Evolutionary conservation across 371 early-diverging fungal species (phyloP).

Genomic region (Choanephora cucurbitarum): DNA sequence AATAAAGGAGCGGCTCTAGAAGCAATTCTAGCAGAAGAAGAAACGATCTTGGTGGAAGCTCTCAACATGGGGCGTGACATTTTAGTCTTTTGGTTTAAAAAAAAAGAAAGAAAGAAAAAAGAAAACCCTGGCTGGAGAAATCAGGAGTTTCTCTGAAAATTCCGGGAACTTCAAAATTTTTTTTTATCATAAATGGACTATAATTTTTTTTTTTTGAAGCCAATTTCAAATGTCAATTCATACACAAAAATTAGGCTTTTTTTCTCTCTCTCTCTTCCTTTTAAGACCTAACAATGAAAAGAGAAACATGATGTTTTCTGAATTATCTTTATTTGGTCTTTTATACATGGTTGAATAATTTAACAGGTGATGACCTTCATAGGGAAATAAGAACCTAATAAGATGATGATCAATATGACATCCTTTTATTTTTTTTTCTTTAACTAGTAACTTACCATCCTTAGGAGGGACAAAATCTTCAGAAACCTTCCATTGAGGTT

Average conservation of each 20-base stretch:
- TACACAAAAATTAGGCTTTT: too few species aligned
- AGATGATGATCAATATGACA: background rate
- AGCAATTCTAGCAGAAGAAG: slow-evolving; percentile 11
- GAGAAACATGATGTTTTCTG: too few species aligned
- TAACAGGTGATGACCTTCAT: slow-evolving; percentile 33
- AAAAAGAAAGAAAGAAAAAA: background rate
- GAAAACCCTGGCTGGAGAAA: background rate
- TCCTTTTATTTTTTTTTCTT: background rate
- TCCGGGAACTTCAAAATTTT: background rate
- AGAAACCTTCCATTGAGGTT: slow-evolving; percentile 45
- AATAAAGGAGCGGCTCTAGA: slow-evolving; percentile 39
- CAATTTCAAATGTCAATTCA: too few species aligned
- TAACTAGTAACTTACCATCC: slow-evolving; percentile 36
- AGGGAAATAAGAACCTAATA: slow-evolving; percentile 42
- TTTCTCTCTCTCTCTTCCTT: too few species aligned
- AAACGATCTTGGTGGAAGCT: background rate
- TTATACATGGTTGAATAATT: slow-evolving; percentile 11
- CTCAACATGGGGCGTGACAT: background rate
- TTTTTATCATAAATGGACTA: too few species aligned
- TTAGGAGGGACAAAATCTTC: slow-evolving; percentile 49
- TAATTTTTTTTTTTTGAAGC: too few species aligned
- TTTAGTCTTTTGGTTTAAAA: background rate
- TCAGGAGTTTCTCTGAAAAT: background rate
- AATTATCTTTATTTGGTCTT: too few species aligned
- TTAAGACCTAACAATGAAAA: too few species aligned